phyloP scores from a whole-genome alignment of 176 grass and related monocot genomes.

The Secale cereale region DNA sequence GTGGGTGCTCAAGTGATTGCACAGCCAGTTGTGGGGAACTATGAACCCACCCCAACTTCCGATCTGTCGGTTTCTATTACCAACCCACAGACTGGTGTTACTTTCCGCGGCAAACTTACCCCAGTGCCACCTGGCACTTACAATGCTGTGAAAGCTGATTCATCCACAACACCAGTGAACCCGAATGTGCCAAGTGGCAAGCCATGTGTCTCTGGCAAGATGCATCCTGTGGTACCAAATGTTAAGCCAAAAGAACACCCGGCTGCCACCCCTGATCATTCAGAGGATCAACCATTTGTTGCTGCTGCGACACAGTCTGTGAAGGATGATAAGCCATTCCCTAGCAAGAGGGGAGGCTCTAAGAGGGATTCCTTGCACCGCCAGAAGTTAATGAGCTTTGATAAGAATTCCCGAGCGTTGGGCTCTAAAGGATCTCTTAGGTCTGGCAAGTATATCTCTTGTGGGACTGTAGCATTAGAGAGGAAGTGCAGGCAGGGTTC shows the following conservation, averaged over 20 bases:
- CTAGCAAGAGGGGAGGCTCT: conserved; percentile 54
- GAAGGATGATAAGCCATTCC: conserved; percentile 55
- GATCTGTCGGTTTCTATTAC: conserved; percentile 48
- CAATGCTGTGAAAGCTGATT: conserved; percentile 40
- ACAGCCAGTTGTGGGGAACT: conserved; percentile 27
- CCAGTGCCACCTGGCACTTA: conserved; percentile 27
- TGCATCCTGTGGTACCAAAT: conserved; percentile 54
- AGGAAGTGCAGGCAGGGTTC: conserved; percentile 62
- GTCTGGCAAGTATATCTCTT: conserved; percentile 65
- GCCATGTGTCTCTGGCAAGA: conserved; percentile 47
- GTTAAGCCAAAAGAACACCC: conserved; percentile 49
- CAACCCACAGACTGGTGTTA: conserved; percentile 46
- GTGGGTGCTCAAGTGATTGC: conserved; percentile 35
- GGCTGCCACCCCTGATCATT: conserved; percentile 35
- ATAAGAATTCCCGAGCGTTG: conserved; percentile 82
- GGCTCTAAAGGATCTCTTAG: conserved; percentile 80
- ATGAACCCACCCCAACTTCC: conserved; percentile 28
- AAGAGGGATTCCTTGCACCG: conserved; percentile 81
- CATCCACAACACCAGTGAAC: conserved; percentile 25
- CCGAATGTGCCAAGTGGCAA: conserved; percentile 42
- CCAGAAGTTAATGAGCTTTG: conserved; percentile 78
- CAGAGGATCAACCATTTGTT: conserved; percentile 61
- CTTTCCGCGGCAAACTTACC: conserved; percentile 35
- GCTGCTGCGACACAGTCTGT: conserved; percentile 34
- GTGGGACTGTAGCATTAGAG: conserved; percentile 50